Conservation (phyloP, 768 basidiomycete genomes). For the Suillus occidentalis region DNA sequence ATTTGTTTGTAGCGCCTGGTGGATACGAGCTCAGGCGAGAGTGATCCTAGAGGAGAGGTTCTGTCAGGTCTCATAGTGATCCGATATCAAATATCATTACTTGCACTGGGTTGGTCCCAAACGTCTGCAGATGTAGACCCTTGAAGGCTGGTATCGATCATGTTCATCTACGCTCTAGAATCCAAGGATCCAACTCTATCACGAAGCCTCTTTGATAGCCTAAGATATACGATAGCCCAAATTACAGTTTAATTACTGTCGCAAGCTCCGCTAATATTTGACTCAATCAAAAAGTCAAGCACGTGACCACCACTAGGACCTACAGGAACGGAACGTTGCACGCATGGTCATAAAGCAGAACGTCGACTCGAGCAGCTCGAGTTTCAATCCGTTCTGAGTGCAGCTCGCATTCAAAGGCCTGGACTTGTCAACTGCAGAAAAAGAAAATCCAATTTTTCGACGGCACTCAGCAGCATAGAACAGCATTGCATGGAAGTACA, state of each 20-base stretch:
- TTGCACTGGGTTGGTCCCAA: constrained; percentile 13
- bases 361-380: no score
- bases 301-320: no score
- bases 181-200: neutral
- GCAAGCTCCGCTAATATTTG: neutral
- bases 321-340: no score
- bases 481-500: neutral
- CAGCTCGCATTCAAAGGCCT: no score
- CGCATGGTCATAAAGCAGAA: no score
- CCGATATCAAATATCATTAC: neutral
- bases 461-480: neutral
- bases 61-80: neutral
- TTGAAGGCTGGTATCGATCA: constrained; percentile 5
- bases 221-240: neutral
- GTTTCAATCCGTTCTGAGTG: no score
- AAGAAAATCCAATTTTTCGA: neutral
- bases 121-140: constrained; percentile 10
- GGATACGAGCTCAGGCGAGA: neutral
- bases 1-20: neutral
- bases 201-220: neutral
- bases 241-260: neutral
- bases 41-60: constrained; percentile 1
- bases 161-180: neutral
- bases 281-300: neutral
- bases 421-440: neutral